Percentiles rank a stretch among this genome's conserved stretches.
Evolutionary conservation across 345 rosid genomes (phyloP).

Genomic region (Gossypium herbaceum): DNA sequence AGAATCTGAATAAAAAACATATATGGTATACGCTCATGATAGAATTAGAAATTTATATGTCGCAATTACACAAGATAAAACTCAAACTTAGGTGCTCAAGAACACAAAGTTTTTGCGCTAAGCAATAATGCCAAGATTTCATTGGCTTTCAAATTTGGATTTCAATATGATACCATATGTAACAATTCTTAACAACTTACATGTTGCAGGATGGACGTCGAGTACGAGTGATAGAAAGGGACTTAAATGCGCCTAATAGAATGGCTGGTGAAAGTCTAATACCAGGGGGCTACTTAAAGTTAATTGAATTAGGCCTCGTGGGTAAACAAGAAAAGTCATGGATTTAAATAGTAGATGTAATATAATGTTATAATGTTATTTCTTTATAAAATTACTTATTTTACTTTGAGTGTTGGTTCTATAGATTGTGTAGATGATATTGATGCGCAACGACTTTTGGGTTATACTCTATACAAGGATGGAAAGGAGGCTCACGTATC

Average conservation of each 20-base stretch:
- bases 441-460: constrained; percentile 47
- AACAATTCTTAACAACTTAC: not conserved
- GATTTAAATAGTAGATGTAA: not conserved
- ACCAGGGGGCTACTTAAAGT: constrained; percentile 27
- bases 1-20: too few species aligned
- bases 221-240: constrained; percentile 28
- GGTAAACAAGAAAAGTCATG: constrained; percentile 9
- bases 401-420: not conserved
- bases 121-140: too few species aligned
- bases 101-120: too few species aligned
- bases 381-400: not conserved
- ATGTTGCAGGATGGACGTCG: constrained; percentile 23
- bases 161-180: too few species aligned
- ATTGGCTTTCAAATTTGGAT: too few species aligned
- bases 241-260: constrained; percentile 22
- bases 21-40: too few species aligned
- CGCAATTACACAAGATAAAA: fast-evolving
- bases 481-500: constrained; percentile 30
- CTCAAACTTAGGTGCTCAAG: too few species aligned
- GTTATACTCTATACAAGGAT: constrained; percentile 52
- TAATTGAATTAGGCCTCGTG: constrained; percentile 24
- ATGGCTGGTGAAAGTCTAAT: constrained; percentile 26
- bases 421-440: constrained; percentile 53
- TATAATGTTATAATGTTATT: not conserved
- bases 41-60: too few species aligned